Evolutionary conservation across 441 rosid species (phyloP).

Genomic region (Omphalea diandra): DNA sequence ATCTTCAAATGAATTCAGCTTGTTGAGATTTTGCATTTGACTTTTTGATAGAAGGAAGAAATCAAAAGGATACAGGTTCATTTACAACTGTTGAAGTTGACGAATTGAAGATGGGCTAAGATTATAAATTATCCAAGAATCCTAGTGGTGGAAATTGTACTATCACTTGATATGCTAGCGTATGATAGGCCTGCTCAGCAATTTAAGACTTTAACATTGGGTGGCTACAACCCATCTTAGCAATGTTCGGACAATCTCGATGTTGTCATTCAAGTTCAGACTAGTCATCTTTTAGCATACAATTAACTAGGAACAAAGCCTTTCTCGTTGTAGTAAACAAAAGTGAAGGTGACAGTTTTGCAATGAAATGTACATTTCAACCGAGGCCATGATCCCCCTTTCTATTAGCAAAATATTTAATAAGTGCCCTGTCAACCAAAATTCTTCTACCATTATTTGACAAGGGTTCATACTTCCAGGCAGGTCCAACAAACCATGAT

Average conservation of each 20-base stretch:
- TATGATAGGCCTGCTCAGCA: too few species aligned
- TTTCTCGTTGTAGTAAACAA: background rate
- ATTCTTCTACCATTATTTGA: slow-evolving; percentile 52
- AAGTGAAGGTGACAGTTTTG: background rate
- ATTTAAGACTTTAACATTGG: too few species aligned
- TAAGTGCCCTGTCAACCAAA: slow-evolving; percentile 61
- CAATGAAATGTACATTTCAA: slow-evolving; percentile 13
- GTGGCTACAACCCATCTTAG: background rate
- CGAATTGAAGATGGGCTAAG: background rate
- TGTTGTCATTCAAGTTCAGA: background rate
- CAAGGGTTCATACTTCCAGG: slow-evolving; percentile 52
- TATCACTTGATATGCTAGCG: too few species aligned
- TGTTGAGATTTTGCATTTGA: background rate
- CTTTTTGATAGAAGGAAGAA: background rate
- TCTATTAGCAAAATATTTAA: slow-evolving; percentile 36
- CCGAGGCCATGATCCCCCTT: slow-evolving; percentile 22
- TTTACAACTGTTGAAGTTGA: background rate
- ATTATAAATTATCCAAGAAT: background rate
- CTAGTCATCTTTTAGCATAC: background rate
- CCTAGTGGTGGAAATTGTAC: background rate
- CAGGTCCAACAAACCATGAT: slow-evolving; percentile 87
- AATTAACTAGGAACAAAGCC: background rate
- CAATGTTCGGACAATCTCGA: too few species aligned
- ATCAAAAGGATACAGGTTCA: background rate
- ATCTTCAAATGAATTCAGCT: slow-evolving; percentile 9